A percentile compares a stretch with the other conserved stretches of the same genome.
These are phyloP conservation scores for Termitomyces heimii DNA, from an alignment of 768 basidiomycete genomes.

Conservation along the genomic window DNA sequence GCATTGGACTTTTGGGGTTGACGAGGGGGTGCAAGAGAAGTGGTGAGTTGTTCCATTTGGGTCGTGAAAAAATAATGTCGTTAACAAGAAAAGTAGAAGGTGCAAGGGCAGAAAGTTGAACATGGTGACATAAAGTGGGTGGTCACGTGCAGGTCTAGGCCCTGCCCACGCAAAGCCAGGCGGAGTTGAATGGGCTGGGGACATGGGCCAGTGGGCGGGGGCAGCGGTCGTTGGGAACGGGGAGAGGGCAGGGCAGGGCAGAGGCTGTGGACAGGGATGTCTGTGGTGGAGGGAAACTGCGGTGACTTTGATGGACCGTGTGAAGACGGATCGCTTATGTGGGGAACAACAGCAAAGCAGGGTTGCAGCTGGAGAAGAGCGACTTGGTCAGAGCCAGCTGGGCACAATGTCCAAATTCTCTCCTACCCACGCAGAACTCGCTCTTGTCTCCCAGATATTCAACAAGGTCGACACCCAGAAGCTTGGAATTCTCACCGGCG, in stretches of 20 bases:
- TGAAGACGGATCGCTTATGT: conserved; percentile 11
- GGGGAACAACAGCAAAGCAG: background rate
- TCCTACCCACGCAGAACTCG: conserved; percentile 42
- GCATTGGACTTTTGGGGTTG: conserved; percentile 51
- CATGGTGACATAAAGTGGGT: background rate
- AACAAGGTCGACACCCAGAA: conserved; percentile 69
- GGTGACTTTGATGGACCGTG: conserved; percentile 11
- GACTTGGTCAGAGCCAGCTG: conserved; percentile 8
- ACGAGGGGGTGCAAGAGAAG: conserved; percentile 57
- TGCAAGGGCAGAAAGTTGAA: conserved; percentile 9
- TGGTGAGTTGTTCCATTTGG: conserved; percentile 69
- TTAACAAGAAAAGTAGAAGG: conserved; percentile 14
- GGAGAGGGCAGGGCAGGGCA: background rate
- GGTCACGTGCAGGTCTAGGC: conserved; percentile 8
- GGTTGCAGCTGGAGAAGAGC: background rate
- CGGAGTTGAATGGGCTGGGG: background rate
- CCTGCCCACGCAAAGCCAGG: background rate
- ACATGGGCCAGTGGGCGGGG: background rate
- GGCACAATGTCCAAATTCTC: conserved; percentile 40
- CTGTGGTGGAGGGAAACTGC: background rate
- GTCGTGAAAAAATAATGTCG: conserved; percentile 14
- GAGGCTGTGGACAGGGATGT: background rate
- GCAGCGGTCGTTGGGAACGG: no score
- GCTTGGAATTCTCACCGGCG: conserved; percentile 82
- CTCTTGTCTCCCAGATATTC: conserved; percentile 72